These are phyloP conservation scores for Arabidopsis thaliana DNA, from an alignment of 345 rosid genomes.

Conservation along the genomic window DNA sequence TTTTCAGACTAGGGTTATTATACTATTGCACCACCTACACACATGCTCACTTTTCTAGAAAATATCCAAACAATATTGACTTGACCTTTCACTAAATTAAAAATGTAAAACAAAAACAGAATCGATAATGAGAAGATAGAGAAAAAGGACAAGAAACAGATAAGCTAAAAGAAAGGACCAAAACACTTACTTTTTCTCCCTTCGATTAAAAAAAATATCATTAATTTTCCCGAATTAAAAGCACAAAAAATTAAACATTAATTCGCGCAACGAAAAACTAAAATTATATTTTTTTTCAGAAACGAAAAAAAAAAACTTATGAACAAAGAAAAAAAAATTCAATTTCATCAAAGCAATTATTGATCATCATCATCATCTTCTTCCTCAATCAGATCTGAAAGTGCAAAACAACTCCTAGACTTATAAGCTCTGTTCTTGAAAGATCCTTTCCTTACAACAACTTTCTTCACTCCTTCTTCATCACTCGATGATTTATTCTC, in stretches of 20 bases:
- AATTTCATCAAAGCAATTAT: conserved; percentile 27
- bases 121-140: conserved; percentile 7
- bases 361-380: conserved; percentile 43
- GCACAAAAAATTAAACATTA: conserved; percentile 23
- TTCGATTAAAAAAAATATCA: conserved; percentile 31
- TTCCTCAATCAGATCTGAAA: conserved; percentile 68
- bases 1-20: neutral
- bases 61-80: conserved; percentile 28
- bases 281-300: conserved; percentile 18
- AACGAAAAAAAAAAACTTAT: conserved; percentile 24
- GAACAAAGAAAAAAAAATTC: conserved; percentile 34
- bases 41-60: conserved; percentile 9
- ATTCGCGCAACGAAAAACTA: conserved; percentile 30
- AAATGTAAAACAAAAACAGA: neutral
- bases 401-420: conserved; percentile 70
- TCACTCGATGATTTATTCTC: conserved; percentile 42
- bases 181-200: conserved; percentile 35
- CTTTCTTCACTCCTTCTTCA: neutral
- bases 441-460: conserved; percentile 29
- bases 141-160: conserved; percentile 42
- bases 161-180: conserved; percentile 35
- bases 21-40: conserved; percentile 4
- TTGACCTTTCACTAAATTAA: neutral
- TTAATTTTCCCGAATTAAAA: conserved; percentile 26
- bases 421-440: conserved; percentile 49